Percentiles rank a stretch among this genome's conserved stretches.
phyloP scores from a whole-genome alignment of 2,329 filamentous ascomycete species.

The Hypoxylon sp. region DNA sequence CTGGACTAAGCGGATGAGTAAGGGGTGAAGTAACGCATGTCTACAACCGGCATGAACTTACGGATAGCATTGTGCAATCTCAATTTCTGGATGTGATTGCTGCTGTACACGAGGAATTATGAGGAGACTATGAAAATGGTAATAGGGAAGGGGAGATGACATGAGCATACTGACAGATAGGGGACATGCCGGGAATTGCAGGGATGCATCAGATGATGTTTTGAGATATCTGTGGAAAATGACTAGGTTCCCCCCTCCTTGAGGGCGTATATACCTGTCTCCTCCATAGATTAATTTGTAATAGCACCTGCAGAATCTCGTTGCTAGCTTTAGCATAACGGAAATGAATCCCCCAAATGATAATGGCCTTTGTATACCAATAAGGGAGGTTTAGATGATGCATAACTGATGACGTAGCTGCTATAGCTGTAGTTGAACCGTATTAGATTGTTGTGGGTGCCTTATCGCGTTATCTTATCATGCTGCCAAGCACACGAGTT shows the following conservation, averaged over 20 bases:
- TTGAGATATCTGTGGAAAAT: constrained; percentile 39
- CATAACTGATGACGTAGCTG: neutral
- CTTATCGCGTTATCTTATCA: constrained; percentile 43
- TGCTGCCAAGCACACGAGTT: neutral
- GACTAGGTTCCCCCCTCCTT: constrained; percentile 36
- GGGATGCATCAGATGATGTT: constrained; percentile 41
- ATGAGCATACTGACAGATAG: neutral
- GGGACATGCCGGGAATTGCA: neutral
- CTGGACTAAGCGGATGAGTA: constrained; percentile 43
- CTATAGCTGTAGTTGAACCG: constrained; percentile 7
- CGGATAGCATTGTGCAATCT: constrained; percentile 11
- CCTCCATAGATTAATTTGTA: constrained; percentile 42
- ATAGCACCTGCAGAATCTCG: constrained; percentile 32
- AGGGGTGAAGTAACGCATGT: neutral
- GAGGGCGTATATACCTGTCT: constrained; percentile 45
- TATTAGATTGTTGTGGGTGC: neutral
- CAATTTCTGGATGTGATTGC: constrained; percentile 13
- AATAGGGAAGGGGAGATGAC: constrained; percentile 3
- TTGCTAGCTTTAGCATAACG: constrained; percentile 20
- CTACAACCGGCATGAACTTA: neutral
- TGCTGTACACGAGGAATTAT: neutral
- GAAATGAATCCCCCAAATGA: neutral
- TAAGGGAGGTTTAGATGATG: neutral
- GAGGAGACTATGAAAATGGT: constrained; percentile 13
- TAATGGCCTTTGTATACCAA: constrained; percentile 1